These are phyloP conservation scores for Saccharum officinarum DNA, from an alignment of 176 grass and related monocot species.

Conservation along the genomic window DNA sequence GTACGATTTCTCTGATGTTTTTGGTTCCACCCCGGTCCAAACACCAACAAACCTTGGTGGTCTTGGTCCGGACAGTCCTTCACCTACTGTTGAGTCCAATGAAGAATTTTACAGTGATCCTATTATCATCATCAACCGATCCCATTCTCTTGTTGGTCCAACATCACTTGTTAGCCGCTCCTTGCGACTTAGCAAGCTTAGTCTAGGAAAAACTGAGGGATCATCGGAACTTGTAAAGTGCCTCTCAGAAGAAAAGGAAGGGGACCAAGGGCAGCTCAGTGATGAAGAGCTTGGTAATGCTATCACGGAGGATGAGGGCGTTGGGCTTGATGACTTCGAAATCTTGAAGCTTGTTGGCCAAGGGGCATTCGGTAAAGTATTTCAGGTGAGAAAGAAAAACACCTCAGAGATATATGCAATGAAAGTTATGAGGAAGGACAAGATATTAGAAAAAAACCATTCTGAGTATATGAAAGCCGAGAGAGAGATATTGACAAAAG, in stretches of 20 bases:
- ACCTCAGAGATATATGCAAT: slow-evolving; percentile 94
- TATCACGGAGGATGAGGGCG: slow-evolving; percentile 33
- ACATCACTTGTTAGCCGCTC: slow-evolving; percentile 60
- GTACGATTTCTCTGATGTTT: slow-evolving; percentile 94
- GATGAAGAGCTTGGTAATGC: slow-evolving; percentile 56
- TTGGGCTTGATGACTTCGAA: slow-evolving; percentile 92
- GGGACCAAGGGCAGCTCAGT: slow-evolving; percentile 30
- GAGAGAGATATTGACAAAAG: slow-evolving; percentile 94
- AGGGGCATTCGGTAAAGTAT: slow-evolving; percentile 97
- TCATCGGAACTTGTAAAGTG: slow-evolving; percentile 45
- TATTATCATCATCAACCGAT: slow-evolving; percentile 67
- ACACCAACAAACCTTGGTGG: slow-evolving; percentile 32
- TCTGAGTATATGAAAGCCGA: slow-evolving; percentile 94
- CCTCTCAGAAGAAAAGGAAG: slow-evolving; percentile 46
- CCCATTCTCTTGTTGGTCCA: slow-evolving; percentile 93
- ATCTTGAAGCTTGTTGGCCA: slow-evolving; percentile 93
- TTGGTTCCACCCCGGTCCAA: slow-evolving; percentile 70
- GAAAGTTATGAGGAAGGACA: slow-evolving; percentile 99
- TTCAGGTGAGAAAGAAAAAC: slow-evolving; percentile 93
- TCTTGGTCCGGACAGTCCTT: slow-evolving; percentile 44
- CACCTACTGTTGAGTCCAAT: slow-evolving; percentile 38
- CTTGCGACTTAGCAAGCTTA: slow-evolving; percentile 57
- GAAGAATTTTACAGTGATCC: slow-evolving; percentile 78
- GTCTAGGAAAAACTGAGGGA: slow-evolving; percentile 50
- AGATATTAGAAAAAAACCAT: slow-evolving; percentile 92